Conservation (phyloP, 306 rosid genomes). For the Medicago lupulina region DNA sequence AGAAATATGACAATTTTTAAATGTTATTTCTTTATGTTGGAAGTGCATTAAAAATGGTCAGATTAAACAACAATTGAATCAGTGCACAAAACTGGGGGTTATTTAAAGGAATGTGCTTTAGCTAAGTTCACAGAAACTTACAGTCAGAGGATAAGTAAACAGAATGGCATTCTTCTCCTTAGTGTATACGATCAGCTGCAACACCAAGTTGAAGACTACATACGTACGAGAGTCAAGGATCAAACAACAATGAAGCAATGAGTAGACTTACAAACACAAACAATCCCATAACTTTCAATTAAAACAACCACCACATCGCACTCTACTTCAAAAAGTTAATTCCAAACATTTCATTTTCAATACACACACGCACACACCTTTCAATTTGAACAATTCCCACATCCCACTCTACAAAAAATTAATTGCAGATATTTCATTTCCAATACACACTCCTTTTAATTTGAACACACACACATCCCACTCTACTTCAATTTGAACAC, state of each 20-base stretch:
- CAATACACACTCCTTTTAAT: background rate
- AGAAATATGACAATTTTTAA: constrained; percentile 19
- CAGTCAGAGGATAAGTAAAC: constrained; percentile 84
- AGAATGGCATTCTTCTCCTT: constrained; percentile 95
- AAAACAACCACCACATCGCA: constrained; percentile 11
- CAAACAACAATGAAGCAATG: constrained; percentile 36
- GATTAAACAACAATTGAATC: constrained; percentile 8
- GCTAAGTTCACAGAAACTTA: constrained; percentile 48
- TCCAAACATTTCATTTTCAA: constrained; percentile 18
- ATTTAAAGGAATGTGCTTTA: background rate
- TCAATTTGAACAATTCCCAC: constrained; percentile 5
- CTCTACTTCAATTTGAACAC: background rate
- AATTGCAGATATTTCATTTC: background rate
- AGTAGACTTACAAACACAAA: constrained; percentile 25
- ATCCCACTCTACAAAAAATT: constrained; percentile 3
- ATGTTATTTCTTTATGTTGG: constrained; percentile 3
- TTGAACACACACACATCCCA: background rate
- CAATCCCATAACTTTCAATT: constrained; percentile 20
- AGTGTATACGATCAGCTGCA: constrained; percentile 83
- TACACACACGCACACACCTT: background rate
- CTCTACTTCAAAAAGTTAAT: background rate
- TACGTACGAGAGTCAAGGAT: constrained; percentile 80
- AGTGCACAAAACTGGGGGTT: constrained; percentile 15
- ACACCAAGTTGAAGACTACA: constrained; percentile 73
- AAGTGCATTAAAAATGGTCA: background rate